Evolutionary conservation across 176 grass and related monocot genomes (phyloP).

Genomic region (Echinochloa phyllopogon): DNA sequence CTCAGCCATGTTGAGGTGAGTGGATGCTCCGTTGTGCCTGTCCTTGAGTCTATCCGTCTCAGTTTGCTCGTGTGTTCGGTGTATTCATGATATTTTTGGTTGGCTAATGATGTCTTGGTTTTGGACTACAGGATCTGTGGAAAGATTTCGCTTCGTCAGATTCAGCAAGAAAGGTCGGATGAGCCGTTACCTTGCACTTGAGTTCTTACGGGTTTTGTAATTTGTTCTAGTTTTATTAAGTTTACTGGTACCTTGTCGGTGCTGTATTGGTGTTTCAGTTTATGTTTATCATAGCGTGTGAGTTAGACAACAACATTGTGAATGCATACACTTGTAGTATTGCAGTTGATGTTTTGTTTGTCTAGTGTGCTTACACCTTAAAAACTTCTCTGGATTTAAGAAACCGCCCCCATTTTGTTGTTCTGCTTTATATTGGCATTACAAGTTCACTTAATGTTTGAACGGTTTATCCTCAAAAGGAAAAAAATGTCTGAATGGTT

Average conservation of each 20-base stretch:
- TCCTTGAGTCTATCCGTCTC: neutral
- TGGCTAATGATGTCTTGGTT: neutral
- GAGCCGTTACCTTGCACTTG: neutral
- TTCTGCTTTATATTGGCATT: neutral
- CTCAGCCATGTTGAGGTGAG: slow-evolving; percentile 76
- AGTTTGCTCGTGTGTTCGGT: neutral
- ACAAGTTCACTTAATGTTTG: neutral
- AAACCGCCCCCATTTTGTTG: neutral
- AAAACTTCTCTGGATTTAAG: neutral
- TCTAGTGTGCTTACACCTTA: neutral
- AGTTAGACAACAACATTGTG: neutral
- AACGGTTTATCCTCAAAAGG: neutral
- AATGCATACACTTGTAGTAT: neutral
- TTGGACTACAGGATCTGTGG: slow-evolving; percentile 69
- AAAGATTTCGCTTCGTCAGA: slow-evolving; percentile 73
- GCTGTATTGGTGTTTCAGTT: neutral
- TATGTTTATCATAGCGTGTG: neutral
- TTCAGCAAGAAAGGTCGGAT: slow-evolving; percentile 66
- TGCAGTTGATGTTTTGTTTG: neutral
- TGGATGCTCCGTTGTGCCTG: neutral
- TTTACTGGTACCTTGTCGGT: neutral
- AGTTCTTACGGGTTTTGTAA: neutral
- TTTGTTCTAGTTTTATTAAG: neutral
- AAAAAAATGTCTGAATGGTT: neutral
- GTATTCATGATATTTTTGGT: neutral